Evolutionary conservation across 805 yeast genomes (phyloP), one percentile per base, ranked within the genome.

Genomic region (Spathaspora passalidarum): DNA sequence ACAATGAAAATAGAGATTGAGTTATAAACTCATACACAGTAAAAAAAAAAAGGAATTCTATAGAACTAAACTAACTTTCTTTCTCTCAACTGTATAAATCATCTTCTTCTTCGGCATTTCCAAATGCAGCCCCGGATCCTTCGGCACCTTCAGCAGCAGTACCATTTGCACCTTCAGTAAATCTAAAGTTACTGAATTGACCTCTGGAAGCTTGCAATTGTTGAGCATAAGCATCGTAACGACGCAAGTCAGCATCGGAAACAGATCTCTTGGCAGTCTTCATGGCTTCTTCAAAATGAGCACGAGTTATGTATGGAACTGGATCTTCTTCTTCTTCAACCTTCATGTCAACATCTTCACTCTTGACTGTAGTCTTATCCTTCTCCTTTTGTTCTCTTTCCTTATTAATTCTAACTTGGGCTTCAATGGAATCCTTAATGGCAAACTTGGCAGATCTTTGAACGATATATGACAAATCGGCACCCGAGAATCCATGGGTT

Each of bases 381-480:
- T 73, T 78, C 50, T 56, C 57, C 17, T 47, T 40, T 48, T 61
- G 75, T 40, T 68, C 75, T 54, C 74, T 76, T 26, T 60, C 56
- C 56, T 66, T 69, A 14, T 59, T 52, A 16, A 59, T 40, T 55
- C 61, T 68, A 43, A 69, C 58, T 41, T 62, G 62, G 22, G 97
- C 97, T 68, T 90, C 97, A 63, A 94, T 94, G 49, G 96, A 86
- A 61, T 94, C 99, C 73, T 95, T 94, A 64, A 94, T 94, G 53
- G 99, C 99, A 68, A 87, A 92, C 75, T 94, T 94, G 55, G 99
- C 99, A 44, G 99, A 84, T 74, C 99, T 89, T 78, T 94, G 99
- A 45, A 88, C 99, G 70, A 94, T 91, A 74, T 91, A 94, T 35
- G 88, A 82, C 73, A 94, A 81, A 78, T 94, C 99, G 45, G 99